phyloP scores from a whole-genome alignment of 2,329 filamentous ascomycete genomes.

The Nigrospora osmanthi region DNA sequence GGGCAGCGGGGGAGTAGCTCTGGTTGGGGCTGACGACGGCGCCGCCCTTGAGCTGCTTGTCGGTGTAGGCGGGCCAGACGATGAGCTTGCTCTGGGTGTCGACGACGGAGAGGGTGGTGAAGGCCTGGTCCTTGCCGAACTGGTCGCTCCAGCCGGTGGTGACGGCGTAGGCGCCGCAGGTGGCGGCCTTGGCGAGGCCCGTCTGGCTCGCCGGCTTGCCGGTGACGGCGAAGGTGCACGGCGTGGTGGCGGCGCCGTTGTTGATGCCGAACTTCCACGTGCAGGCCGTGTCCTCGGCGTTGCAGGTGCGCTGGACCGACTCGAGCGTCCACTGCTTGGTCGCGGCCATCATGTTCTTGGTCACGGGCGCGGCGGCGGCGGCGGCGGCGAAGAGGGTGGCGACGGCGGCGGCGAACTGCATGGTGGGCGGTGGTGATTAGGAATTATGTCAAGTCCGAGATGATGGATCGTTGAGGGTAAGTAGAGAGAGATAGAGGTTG shows the following conservation, averaged over 20 bases:
- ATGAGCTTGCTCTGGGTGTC: constrained; percentile 35
- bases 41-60: constrained; percentile 25
- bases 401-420: constrained; percentile 4
- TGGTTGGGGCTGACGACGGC: constrained; percentile 3
- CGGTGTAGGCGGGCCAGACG: constrained; percentile 45
- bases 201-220: constrained; percentile 23
- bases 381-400: constrained; percentile 4
- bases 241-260: constrained; percentile 20
- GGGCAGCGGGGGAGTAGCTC: constrained; percentile 4
- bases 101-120: constrained; percentile 45
- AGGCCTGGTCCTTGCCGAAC: constrained; percentile 43
- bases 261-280: constrained; percentile 32
- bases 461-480: too few species aligned
- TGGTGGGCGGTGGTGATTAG: not conserved
- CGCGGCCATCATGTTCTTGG: constrained; percentile 9
- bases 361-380: constrained; percentile 1
- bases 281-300: constrained; percentile 26
- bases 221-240: constrained; percentile 29
- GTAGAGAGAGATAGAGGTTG: too few species aligned
- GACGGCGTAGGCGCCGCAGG: constrained; percentile 41
- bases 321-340: constrained; percentile 30
- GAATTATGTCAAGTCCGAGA: too few species aligned
- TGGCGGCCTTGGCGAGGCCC: constrained; percentile 23
- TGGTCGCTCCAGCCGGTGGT: constrained; percentile 49
- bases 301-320: constrained; percentile 28